phyloP scores from a whole-genome alignment of 345 rosid species.

The Populus alba region DNA sequence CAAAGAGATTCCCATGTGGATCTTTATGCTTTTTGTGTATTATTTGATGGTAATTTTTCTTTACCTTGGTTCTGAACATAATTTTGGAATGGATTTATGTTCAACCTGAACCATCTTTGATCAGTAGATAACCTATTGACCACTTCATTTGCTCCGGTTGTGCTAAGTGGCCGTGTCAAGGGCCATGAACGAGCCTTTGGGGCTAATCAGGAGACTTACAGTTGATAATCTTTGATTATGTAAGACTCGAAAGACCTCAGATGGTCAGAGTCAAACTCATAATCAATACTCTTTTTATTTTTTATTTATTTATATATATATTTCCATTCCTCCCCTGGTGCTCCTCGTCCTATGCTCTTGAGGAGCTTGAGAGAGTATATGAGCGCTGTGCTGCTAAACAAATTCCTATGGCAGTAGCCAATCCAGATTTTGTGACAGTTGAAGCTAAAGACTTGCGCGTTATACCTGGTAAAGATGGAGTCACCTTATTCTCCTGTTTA shows the following conservation, averaged over 20 bases:
- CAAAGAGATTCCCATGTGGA: too few species aligned
- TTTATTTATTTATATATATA: not conserved
- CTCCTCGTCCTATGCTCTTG: conserved; percentile 50
- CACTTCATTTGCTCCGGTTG: not conserved
- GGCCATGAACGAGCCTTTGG: not conserved
- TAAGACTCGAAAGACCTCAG: not conserved
- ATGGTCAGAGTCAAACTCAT: not conserved
- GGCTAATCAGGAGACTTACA: not conserved
- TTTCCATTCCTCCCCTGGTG: conserved; percentile 36
- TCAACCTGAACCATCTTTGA: not conserved
- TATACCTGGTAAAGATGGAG: conserved; percentile 72
- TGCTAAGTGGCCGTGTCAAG: not conserved
- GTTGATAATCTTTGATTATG: too few species aligned
- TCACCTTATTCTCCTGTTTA: conserved; percentile 3
- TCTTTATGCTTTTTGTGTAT: too few species aligned
- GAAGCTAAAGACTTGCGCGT: conserved; percentile 77
- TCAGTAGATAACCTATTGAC: not conserved
- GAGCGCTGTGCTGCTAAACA: conserved; percentile 60
- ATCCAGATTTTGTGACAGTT: conserved; percentile 90
- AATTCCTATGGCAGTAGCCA: conserved; percentile 92
- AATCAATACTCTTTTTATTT: not conserved
- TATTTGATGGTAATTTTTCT: not conserved
- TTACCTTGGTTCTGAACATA: not conserved
- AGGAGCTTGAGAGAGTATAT: conserved; percentile 76
- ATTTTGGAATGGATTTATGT: not conserved